Evolutionary conservation across 306 rosid species (phyloP).

Genomic region (Acacia crassicarpa): DNA sequence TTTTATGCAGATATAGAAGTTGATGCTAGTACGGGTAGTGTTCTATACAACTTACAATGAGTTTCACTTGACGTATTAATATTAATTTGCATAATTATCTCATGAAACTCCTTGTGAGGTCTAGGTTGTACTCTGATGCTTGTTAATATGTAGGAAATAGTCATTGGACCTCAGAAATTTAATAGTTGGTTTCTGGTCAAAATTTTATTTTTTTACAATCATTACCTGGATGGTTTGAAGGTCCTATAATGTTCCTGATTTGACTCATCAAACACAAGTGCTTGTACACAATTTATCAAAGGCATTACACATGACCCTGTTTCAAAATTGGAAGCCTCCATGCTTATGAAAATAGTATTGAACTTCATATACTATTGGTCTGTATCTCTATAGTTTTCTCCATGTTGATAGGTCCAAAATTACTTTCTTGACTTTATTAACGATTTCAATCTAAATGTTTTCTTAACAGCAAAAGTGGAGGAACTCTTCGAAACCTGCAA

Average conservation of each 20-base stretch:
- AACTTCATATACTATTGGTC: not conserved
- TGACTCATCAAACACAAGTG: not conserved
- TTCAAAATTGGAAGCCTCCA: not conserved
- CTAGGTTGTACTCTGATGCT: not conserved
- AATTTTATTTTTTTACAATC: not conserved
- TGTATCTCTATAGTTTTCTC: not conserved
- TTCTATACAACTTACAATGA: not conserved
- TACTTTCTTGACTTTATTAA: not conserved
- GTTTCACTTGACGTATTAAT: not conserved
- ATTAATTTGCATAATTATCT: not conserved
- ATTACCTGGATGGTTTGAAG: not conserved
- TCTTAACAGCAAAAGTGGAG: constrained; percentile 63
- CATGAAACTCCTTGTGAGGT: not conserved
- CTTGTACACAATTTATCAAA: not conserved
- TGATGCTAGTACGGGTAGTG: not conserved
- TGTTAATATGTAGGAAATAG: not conserved
- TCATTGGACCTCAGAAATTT: not conserved
- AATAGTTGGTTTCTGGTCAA: not conserved
- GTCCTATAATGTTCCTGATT: not conserved
- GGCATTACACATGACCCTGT: not conserved
- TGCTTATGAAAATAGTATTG: not conserved
- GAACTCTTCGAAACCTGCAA: constrained; percentile 58
- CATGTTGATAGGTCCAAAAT: not conserved
- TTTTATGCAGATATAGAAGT: not conserved
- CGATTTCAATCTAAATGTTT: not conserved